Evolutionary conservation across 345 rosid genomes (phyloP).

Genomic region (Pistacia vera): DNA sequence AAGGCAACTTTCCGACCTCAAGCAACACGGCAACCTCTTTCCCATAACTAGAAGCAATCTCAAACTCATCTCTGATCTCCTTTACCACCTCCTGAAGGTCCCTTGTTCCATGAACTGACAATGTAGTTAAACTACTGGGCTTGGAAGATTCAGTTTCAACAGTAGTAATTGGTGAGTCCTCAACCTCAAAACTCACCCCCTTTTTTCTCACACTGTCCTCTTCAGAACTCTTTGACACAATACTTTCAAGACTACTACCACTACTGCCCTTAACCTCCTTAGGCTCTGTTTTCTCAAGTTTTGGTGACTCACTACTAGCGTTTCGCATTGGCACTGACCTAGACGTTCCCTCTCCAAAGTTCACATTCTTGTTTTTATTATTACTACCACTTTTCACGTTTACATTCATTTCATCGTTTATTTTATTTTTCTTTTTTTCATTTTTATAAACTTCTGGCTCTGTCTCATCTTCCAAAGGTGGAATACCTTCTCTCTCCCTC

Average conservation of each 20-base stretch:
- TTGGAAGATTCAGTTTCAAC: conserved; percentile 61
- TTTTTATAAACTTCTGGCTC: conserved; percentile 62
- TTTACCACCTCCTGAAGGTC: conserved; percentile 81
- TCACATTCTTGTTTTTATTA: conserved; percentile 31
- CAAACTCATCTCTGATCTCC: conserved; percentile 88
- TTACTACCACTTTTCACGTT: conserved; percentile 7
- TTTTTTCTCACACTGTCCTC: conserved; percentile 56
- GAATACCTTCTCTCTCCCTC: conserved; percentile 94
- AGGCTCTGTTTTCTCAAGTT: conserved; percentile 32
- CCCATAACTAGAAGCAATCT: conserved; percentile 73
- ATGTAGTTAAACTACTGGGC: conserved; percentile 59
- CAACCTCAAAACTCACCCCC: conserved; percentile 81
- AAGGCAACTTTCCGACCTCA: conserved; percentile 87
- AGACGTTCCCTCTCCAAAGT: conserved; percentile 72
- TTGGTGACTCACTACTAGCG: conserved; percentile 11
- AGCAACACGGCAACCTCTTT: conserved; percentile 89
- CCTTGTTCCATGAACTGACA: conserved; percentile 74
- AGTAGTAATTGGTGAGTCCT: conserved; percentile 35
- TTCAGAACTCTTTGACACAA: conserved; percentile 45
- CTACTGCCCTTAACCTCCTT: conserved; percentile 36
- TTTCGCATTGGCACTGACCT: conserved; percentile 49
- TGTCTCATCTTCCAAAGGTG: conserved; percentile 92
- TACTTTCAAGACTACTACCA: conserved; percentile 44
- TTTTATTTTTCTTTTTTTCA: conserved; percentile 35
- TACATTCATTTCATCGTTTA: conserved; percentile 32